Base-by-base conservation (phyloP, 2,329 filamentous ascomycete species). In the Ophiostoma tasmaniense region DNA sequence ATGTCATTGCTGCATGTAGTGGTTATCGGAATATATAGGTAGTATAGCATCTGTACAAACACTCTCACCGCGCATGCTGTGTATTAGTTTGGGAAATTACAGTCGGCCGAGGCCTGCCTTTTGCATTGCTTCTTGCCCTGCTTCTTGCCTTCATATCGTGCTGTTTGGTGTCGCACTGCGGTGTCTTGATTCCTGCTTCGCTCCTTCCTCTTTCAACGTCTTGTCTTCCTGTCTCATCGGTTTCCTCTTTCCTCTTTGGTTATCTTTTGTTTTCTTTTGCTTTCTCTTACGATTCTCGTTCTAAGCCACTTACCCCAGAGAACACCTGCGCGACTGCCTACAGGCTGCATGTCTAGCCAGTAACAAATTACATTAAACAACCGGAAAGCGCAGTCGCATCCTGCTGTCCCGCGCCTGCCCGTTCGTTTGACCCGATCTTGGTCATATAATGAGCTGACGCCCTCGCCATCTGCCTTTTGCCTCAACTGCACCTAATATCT, bases 381-480 rank as follows among this genome's bases (percentile, higher is more conserved):
- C 17, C 28, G 37, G 30, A 33, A 35, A 11, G 28, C 20, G 59
- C 59, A 62, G 59, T n/a, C 59, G 28, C 28, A 61, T 61, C 28
- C 33, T 37, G 52, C 70, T 66, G 68, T 37, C 20, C 68, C 66
- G 70, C 50, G 67, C 68, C 65, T 69, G 55, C 67, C 64, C 55
- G 50, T 55, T 55, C 50, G 50, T 28, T 55, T 55, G 50, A 55
- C 1, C 50, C 11, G 50, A 55, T 55, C 50, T 28, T 25, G 50
- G 50, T 55, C 50, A 55, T 30, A 61, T 61, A 61, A 28, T 30
- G 25, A 61, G 55, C 55, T 61, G 55, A 61, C 11, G 20, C 55
- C 55, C 55, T 61, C 55, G 20, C 22, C 20, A n/a, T 25, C 8
- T 25, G 11, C 55, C 22, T 62, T n/a, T n/a, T n/a, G n/a, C n/a